Percentiles rank a stretch among this genome's conserved stretches.
Evolutionary conservation across 805 yeast genomes (phyloP).

Genomic region (Phaffomyces opuntiae): DNA sequence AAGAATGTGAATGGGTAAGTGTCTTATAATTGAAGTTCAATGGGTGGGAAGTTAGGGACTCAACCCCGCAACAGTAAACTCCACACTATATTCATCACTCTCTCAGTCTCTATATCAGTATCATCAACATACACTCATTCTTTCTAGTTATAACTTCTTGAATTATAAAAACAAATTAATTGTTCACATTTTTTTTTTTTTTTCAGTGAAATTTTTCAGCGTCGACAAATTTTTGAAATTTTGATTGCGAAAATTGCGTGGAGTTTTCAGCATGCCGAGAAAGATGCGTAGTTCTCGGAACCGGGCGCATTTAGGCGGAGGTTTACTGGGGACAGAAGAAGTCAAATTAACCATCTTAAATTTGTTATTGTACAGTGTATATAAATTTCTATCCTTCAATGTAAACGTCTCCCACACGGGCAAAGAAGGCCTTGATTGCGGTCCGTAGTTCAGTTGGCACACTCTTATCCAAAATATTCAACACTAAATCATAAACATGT

Average conservation of each 20-base stretch:
- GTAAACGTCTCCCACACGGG: conserved; percentile 47
- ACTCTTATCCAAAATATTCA: conserved; percentile 53
- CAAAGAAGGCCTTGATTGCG: conserved; percentile 53
- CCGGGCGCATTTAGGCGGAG: neutral
- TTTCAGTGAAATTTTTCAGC: conserved; percentile 6
- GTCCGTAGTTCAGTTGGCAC: conserved; percentile 54
- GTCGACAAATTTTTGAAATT: conserved; percentile 8
- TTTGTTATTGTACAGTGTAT: too few species aligned
- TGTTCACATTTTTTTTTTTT: neutral
- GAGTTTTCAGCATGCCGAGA: neutral
- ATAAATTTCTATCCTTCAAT: conserved; percentile 16
- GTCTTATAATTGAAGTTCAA: too few species aligned
- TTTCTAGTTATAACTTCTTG: neutral
- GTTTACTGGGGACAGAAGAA: too few species aligned
- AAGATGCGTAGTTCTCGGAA: neutral
- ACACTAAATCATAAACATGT: conserved; percentile 49
- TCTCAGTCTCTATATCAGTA: too few species aligned
- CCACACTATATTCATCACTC: too few species aligned
- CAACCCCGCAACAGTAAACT: too few species aligned
- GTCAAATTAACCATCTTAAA: too few species aligned
- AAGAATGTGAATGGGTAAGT: too few species aligned
- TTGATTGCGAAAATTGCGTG: neutral
- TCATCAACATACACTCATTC: conserved; percentile 8
- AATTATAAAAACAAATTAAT: neutral
- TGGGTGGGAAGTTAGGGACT: too few species aligned